These are phyloP conservation scores for Dendrothele bispora DNA, from an alignment of 768 basidiomycete species.

Conservation along the genomic window DNA sequence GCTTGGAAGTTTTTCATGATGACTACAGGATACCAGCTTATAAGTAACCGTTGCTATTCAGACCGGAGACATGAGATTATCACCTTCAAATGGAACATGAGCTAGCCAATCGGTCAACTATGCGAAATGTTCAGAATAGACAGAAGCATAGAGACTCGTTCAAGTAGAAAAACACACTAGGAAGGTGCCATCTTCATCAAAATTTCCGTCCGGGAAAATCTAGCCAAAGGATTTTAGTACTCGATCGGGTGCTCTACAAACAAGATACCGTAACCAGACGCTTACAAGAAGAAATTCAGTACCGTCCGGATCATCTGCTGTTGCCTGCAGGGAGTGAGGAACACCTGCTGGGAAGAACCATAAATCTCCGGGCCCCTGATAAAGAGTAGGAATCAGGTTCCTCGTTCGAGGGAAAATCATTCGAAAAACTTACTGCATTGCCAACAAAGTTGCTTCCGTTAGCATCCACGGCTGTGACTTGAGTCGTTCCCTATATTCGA, in stretches of 20 bases:
- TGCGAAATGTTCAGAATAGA: not conserved
- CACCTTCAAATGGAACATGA: conserved; percentile 43
- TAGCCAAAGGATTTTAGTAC: not conserved
- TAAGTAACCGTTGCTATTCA: too few relatives aligned
- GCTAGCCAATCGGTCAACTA: conserved; percentile 65
- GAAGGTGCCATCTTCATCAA: conserved; percentile 62
- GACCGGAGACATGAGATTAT: too few relatives aligned
- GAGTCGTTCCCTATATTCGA: conserved; percentile 4
- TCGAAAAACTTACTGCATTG: conserved; percentile 2
- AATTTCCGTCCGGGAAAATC: conserved; percentile 39
- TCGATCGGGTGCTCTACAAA: conserved; percentile 15
- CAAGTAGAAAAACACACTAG: conserved; percentile 27
- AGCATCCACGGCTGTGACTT: conserved; percentile 8
- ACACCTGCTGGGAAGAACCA: conserved; percentile 63
- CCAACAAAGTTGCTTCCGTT: conserved; percentile 6
- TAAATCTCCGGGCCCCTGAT: conserved; percentile 41
- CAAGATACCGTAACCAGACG: not conserved
- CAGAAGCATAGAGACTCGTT: not conserved
- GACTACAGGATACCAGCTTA: too few relatives aligned
- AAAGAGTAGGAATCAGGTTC: too few relatives aligned
- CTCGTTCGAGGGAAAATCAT: too few relatives aligned
- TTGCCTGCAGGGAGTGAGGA: conserved; percentile 59
- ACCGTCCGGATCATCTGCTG: conserved; percentile 43
- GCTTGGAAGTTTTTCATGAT: conserved; percentile 52
- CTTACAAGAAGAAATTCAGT: conserved; percentile 53